Conservation (phyloP, 768 basidiomycete species). For the Sarcodon sp. region DNA sequence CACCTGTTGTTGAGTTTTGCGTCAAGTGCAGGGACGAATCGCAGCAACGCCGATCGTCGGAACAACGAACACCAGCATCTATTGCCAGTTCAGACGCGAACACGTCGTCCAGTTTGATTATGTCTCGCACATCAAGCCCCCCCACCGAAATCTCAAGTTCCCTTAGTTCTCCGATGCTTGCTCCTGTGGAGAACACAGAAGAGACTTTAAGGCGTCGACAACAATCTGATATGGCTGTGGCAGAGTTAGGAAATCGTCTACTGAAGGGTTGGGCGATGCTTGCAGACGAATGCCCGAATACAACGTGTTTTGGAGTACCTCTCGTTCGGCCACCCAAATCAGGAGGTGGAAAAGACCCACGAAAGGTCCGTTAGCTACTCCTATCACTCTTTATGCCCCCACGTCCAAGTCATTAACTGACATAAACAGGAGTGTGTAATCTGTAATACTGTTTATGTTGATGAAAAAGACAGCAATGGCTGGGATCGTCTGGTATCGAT, state of each 20-base stretch:
- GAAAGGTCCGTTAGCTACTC: conserved; percentile 35
- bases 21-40: conserved; percentile 40
- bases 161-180: conserved; percentile 50
- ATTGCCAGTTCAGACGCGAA: conserved; percentile 22
- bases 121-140: conserved; percentile 60
- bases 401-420: neutral
- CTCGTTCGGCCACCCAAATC: conserved; percentile 66
- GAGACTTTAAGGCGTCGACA: conserved; percentile 55
- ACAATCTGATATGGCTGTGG: conserved; percentile 71
- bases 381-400: neutral
- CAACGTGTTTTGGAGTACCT: conserved; percentile 67
- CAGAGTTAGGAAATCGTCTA: conserved; percentile 67
- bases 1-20: conserved; percentile 40
- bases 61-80: neutral
- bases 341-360: conserved; percentile 45
- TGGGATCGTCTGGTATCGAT: conserved; percentile 17
- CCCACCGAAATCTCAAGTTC: conserved; percentile 61
- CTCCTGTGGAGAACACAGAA: conserved; percentile 51
- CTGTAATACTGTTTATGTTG: conserved; percentile 49
- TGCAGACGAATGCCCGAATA: conserved; percentile 71
- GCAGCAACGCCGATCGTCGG: conserved; percentile 1
- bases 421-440: conserved; percentile 63
- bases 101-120: conserved; percentile 28
- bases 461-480: conserved; percentile 38
- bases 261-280: conserved; percentile 84